phyloP scores from a whole-genome alignment of 164 flowering plant genomes.

The Paratinospora sagittata region DNA sequence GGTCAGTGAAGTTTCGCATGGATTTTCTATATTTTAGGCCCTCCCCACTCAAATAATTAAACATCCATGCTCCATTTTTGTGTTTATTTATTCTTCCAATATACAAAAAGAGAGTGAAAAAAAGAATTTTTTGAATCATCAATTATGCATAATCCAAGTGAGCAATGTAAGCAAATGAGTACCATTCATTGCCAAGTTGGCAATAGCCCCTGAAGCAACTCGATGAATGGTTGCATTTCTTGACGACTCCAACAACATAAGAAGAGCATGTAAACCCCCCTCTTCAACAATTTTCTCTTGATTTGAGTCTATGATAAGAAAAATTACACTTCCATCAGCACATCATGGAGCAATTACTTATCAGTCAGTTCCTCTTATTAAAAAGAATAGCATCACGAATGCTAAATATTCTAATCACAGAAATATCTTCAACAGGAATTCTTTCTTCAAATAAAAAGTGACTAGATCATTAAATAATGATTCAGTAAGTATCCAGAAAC shows the following conservation, averaged over 20 bases:
- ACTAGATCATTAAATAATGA: neutral
- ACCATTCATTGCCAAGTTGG: constrained; percentile 98
- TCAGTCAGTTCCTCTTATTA: neutral
- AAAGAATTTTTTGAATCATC: no score
- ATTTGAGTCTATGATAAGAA: constrained; percentile 46
- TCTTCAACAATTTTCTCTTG: constrained; percentile 81
- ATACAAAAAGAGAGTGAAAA: neutral
- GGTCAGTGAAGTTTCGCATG: neutral
- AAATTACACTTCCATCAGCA: neutral
- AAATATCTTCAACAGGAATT: neutral
- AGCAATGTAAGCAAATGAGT: constrained; percentile 8
- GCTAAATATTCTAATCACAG: neutral
- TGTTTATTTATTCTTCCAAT: neutral
- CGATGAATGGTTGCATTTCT: constrained; percentile 61
- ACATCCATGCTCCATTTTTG: no score
- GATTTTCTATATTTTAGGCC: neutral
- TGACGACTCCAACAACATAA: constrained; percentile 57
- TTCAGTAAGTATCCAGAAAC: no score
- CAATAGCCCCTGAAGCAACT: constrained; percentile 94
- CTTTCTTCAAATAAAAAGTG: neutral
- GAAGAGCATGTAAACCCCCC: constrained; percentile 83
- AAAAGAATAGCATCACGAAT: neutral
- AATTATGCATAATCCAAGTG: neutral
- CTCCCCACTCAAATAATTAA: neutral
- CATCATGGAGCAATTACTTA: neutral